These are phyloP conservation scores for Bruguiera hainesii DNA, from an alignment of 441 rosid species.

Conservation along the genomic window DNA sequence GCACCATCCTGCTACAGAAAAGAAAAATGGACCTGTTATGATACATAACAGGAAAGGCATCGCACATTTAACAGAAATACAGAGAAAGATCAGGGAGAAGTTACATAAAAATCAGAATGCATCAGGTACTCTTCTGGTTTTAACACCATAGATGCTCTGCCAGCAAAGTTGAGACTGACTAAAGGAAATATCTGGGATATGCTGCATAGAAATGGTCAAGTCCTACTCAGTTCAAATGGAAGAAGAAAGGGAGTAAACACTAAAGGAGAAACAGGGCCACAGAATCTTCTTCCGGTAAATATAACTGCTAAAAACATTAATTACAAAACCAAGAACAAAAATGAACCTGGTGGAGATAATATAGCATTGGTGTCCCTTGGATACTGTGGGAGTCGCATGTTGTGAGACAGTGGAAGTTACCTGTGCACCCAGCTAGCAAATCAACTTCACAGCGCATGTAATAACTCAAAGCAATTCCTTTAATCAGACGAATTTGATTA, in stretches of 20 bases:
- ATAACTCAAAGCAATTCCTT: neutral
- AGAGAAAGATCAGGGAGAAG: conserved; percentile 25
- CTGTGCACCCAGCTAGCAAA: conserved; percentile 35
- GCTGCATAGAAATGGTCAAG: conserved; percentile 39
- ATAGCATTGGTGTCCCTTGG: conserved; percentile 72
- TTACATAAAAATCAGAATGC: conserved; percentile 62
- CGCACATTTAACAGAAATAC: neutral
- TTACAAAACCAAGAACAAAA: conserved; percentile 10
- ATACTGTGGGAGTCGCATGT: conserved; percentile 53
- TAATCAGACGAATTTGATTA: neutral
- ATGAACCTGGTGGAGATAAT: conserved; percentile 66
- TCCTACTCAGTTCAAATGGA: conserved; percentile 14
- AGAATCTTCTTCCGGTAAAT: conserved; percentile 3
- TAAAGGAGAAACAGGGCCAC: neutral
- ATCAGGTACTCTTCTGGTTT: conserved; percentile 78
- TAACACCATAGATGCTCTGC: conserved; percentile 71
- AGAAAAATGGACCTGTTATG: neutral
- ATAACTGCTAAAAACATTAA: conserved; percentile 4
- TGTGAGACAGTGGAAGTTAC: conserved; percentile 56
- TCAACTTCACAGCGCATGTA: conserved; percentile 14
- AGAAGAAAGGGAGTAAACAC: neutral
- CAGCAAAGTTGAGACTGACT: conserved; percentile 83
- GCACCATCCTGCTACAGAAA: conserved; percentile 57
- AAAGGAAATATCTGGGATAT: conserved; percentile 61
- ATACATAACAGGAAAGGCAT: neutral